Evolutionary conservation across 2,329 filamentous ascomycete species (phyloP), one percentile per base, ranked within the genome.

Genomic region (Lecanosticta acicola): DNA sequence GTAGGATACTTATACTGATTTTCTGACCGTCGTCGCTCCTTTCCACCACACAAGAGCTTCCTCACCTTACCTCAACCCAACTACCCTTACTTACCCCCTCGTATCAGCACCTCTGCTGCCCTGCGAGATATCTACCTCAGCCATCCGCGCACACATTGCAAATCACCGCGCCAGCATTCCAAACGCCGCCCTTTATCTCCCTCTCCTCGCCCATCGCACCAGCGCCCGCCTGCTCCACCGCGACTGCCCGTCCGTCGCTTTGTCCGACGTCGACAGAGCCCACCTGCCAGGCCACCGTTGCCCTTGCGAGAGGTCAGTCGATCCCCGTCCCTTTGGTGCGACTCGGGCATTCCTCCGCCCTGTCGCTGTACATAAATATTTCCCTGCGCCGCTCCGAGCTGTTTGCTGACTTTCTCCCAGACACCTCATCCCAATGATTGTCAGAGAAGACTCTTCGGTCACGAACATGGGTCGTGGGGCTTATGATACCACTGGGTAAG

Each of bases 381-480:
- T n/a, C 14, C 33, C 38, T 7, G 32, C 38, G 17, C 19, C 41
- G 39, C 10, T 32, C 39, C 29, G 40, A 26, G 19, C 13, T 39
- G 10, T 32, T 36, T 44, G 45, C 53, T 54, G 46, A 54, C 49
- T 24, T 32, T 24, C 35, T 34, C 37, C 29, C 42, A 43, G 37
- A 36, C 50, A 52, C 41, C 47, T 44, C 43, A 45, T 41, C 43
- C 39, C 47, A 48, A 71, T 71, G 69, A 71, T 72, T 55, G 56
- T 66, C 61, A 64, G 66, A 63, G 66, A 68, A 49, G 64, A 63
- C 39, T 37, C 38, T 45, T 60, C 65, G 41, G 50, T 54, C 46
- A 53, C 55, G 48, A 71, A 71, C 65, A 73, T 73, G 71, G 70
- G 70, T 47, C 69, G 71, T 54, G 71, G 71, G 50, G 69, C 69